A percentile compares a stretch with the other conserved stretches of the same genome.
These are phyloP conservation scores for Cotoneaster glaucophyllus DNA, from an alignment of 306 rosid genomes.

Conservation along the genomic window DNA sequence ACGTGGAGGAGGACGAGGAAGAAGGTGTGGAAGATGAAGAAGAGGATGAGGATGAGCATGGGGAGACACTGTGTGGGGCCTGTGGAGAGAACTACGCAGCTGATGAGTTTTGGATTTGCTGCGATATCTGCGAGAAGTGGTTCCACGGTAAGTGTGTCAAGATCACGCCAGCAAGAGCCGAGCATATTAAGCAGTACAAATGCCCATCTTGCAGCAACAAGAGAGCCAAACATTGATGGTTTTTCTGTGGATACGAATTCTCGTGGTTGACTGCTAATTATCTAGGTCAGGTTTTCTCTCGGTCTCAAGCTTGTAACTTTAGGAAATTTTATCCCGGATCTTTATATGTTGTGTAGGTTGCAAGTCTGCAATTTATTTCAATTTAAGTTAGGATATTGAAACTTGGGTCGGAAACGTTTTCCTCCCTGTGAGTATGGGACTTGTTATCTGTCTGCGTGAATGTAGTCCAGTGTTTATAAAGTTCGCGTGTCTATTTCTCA, in stretches of 20 bases:
- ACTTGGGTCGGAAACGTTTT: slow-evolving; percentile 7
- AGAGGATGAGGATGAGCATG: slow-evolving; percentile 64
- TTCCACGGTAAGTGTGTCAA: slow-evolving; percentile 87
- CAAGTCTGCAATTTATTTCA: slow-evolving; percentile 9
- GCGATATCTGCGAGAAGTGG: slow-evolving; percentile 86
- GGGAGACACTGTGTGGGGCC: slow-evolving; percentile 67
- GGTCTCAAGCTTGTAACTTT: slow-evolving; percentile 21
- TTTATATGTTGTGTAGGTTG: slow-evolving; percentile 12
- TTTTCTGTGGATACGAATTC: slow-evolving; percentile 5
- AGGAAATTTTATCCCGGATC: slow-evolving; percentile 24
- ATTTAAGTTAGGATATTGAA: slow-evolving; percentile 22
- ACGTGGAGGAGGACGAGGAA: slow-evolving; percentile 38
- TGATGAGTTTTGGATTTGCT: slow-evolving; percentile 83
- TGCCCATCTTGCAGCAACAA: slow-evolving; percentile 93
- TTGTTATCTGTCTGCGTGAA: slow-evolving; percentile 23
- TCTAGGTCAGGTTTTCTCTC: slow-evolving; percentile 35
- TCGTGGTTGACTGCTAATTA: slow-evolving; percentile 34
- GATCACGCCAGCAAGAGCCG: slow-evolving; percentile 86
- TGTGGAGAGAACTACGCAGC: slow-evolving; percentile 68
- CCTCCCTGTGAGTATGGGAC: slow-evolving; percentile 20
- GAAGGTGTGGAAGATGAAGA: slow-evolving; percentile 57
- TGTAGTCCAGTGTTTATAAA: slow-evolving; percentile 15
- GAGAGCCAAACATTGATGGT: slow-evolving; percentile 45
- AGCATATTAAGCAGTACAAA: slow-evolving; percentile 74
- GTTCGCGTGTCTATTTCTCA: background rate